Conservation (phyloP, 306 rosid genomes). For the Cicer chorassanicum region DNA sequence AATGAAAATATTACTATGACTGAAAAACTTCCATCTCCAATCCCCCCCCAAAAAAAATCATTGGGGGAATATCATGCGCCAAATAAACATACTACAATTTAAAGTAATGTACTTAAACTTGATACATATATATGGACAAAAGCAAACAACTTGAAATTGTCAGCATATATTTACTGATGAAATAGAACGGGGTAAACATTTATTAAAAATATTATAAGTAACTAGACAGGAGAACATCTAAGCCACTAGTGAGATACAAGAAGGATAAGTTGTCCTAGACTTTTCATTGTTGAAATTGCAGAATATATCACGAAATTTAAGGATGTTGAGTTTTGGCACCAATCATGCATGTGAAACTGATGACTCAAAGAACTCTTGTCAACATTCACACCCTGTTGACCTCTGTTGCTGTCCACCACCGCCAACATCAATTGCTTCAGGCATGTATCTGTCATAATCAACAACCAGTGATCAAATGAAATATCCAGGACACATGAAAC, state of each 20-base stretch:
- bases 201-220: slow-evolving; percentile 30
- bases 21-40: too few relatives aligned
- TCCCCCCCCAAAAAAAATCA: too few relatives aligned
- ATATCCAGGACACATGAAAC: slow-evolving; percentile 14
- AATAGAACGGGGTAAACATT: slow-evolving; percentile 7
- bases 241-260: slow-evolving; percentile 48
- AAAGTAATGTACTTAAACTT: not conserved
- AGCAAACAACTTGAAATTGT: slow-evolving; percentile 11
- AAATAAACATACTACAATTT: too few relatives aligned
- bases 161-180: slow-evolving; percentile 23
- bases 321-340: slow-evolving; percentile 36
- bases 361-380: slow-evolving; percentile 37
- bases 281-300: slow-evolving; percentile 34
- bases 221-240: slow-evolving; percentile 26
- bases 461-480: slow-evolving; percentile 31
- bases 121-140: not conserved
- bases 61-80: too few relatives aligned
- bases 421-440: slow-evolving; percentile 79
- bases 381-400: slow-evolving; percentile 89
- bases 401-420: slow-evolving; percentile 82
- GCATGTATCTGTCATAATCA: slow-evolving; percentile 68
- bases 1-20: too few relatives aligned
- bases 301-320: slow-evolving; percentile 43
- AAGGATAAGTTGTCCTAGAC: slow-evolving; percentile 27
- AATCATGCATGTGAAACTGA: slow-evolving; percentile 23